Evolutionary conservation across 129 eudicot genomes (phyloP).

Genomic region (Artemisia annua): DNA sequence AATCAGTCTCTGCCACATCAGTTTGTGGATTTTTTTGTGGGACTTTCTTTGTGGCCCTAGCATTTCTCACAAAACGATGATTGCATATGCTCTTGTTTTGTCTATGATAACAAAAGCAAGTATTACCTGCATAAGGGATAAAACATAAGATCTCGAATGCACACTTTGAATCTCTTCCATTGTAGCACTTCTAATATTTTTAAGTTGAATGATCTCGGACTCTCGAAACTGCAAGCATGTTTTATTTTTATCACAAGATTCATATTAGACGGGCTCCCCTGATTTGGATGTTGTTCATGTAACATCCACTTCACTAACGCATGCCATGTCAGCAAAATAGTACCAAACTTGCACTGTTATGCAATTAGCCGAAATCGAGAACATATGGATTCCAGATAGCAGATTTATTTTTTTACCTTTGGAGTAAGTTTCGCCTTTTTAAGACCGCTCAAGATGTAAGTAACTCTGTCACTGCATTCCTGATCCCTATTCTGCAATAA

Average conservation of each 20-base stretch:
- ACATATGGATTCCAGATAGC: too few species aligned
- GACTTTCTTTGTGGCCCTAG: too few species aligned
- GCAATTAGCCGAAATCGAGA: too few species aligned
- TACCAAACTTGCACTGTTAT: too few species aligned
- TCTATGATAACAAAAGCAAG: background rate
- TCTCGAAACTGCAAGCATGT: constrained; percentile 59
- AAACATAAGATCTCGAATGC: constrained; percentile 70
- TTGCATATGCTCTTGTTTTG: background rate
- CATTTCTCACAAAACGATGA: background rate
- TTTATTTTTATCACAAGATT: constrained; percentile 1
- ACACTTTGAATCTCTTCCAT: constrained; percentile 71
- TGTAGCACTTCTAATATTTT: constrained; percentile 59
- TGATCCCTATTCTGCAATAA: constrained; percentile 34
- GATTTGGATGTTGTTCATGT: too few species aligned
- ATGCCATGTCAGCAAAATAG: background rate
- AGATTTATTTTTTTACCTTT: constrained; percentile 43
- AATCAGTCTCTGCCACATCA: too few species aligned
- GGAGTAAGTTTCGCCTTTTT: constrained; percentile 72
- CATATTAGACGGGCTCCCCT: background rate
- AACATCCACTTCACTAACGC: background rate
- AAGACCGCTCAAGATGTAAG: constrained; percentile 71
- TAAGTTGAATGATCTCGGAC: constrained; percentile 66
- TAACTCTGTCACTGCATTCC: constrained; percentile 81
- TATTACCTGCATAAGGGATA: constrained; percentile 76
- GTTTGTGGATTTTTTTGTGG: too few species aligned